phyloP scores from a whole-genome alignment of 352 stramenopile genomes.

The Pythium chondricola region DNA sequence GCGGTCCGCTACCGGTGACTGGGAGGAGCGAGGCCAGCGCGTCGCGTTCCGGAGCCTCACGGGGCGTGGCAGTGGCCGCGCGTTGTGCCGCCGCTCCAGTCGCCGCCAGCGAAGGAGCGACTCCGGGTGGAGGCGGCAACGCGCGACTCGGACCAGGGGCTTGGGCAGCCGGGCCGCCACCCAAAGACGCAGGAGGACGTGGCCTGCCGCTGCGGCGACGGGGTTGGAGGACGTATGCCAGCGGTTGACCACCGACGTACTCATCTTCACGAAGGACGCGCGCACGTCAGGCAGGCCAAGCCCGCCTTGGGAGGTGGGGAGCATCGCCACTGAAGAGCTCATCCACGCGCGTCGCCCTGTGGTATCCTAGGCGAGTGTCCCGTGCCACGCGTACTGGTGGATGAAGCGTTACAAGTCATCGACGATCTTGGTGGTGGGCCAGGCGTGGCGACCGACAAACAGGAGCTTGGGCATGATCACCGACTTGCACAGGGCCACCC shows the following conservation, averaged over 20 bases:
- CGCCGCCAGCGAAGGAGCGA: background rate
- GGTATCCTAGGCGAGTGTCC: background rate
- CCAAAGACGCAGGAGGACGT: background rate
- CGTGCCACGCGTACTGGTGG: constrained; percentile 1
- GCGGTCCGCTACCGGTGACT: background rate
- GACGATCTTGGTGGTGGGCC: background rate
- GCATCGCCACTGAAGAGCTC: background rate
- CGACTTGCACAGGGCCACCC: background rate
- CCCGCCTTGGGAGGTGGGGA: background rate
- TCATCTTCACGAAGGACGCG: background rate
- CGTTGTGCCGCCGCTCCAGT: too few species aligned
- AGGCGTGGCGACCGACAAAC: constrained; percentile 1
- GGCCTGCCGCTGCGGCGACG: background rate
- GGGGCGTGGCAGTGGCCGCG: background rate
- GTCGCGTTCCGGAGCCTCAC: background rate
- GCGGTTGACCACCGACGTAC: background rate
- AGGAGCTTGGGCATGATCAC: constrained; percentile 9
- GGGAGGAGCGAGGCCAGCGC: background rate
- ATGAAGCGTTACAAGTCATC: background rate
- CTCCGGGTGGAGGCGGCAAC: background rate
- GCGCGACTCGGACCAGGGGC: background rate
- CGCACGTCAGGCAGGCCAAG: background rate
- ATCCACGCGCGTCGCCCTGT: background rate
- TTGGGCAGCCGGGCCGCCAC: background rate
- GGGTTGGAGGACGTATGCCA: background rate